Conservation (phyloP, 768 basidiomycete species). For the Wakefieldia striispora region DNA sequence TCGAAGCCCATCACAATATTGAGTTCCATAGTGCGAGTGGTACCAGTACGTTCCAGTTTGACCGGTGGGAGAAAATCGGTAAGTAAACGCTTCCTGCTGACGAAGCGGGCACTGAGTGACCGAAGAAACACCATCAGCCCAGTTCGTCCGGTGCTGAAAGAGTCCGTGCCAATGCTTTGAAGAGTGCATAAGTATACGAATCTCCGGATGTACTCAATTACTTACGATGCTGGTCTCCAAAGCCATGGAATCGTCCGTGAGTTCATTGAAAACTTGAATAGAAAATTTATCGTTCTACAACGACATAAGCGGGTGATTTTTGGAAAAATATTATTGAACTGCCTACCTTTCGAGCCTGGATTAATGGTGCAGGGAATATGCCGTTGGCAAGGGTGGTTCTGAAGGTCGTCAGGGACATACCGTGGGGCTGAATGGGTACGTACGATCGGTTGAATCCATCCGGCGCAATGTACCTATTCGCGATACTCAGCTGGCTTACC, state of each 20-base stretch:
- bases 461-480: conserved; percentile 41
- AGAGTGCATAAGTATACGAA: conserved; percentile 13
- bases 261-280: conserved; percentile 43
- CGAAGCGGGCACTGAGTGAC: conserved; percentile 46
- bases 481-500: conserved; percentile 29
- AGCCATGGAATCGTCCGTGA: conserved; percentile 47
- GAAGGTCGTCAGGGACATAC: not conserved
- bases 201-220: conserved; percentile 5
- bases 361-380: conserved; percentile 46
- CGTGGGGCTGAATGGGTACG: conserved; percentile 1
- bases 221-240: conserved; percentile 41
- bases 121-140: conserved; percentile 35
- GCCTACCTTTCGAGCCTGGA: conserved; percentile 37
- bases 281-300: conserved; percentile 36
- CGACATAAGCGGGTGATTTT: no score
- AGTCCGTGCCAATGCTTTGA: no score
- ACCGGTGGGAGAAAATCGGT: conserved; percentile 31
- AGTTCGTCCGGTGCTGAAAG: conserved; percentile 29
- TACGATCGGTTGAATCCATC: conserved; percentile 47
- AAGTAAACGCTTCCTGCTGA: conserved; percentile 32
- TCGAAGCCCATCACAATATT: conserved; percentile 44
- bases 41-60: conserved; percentile 50
- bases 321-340: no score
- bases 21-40: conserved; percentile 38
- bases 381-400: conserved; percentile 46